These are phyloP conservation scores for Pseudonectria foliicola DNA, from an alignment of 2,329 filamentous ascomycete genomes.

Conservation along the genomic window DNA sequence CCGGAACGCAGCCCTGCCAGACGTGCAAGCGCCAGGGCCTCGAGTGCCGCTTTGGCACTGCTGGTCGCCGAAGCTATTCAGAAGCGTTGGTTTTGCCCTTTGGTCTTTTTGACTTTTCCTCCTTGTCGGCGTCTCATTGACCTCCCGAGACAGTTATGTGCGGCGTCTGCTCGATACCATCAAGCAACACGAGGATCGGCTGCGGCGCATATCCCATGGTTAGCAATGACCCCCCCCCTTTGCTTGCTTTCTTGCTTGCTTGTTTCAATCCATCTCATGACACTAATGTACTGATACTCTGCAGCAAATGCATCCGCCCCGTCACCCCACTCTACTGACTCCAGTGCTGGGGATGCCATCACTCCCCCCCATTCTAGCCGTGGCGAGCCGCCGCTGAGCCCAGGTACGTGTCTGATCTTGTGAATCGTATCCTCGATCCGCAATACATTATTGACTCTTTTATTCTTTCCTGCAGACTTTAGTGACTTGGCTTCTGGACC, in stretches of 20 bases:
- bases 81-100: slow-evolving; percentile 9
- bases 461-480: background rate
- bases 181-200: slow-evolving; percentile 10
- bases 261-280: background rate
- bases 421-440: background rate
- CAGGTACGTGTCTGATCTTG: slow-evolving; percentile 2
- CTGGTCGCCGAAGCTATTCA: slow-evolving; percentile 14
- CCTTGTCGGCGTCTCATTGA: background rate
- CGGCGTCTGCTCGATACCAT: slow-evolving; percentile 14
- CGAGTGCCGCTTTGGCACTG: slow-evolving; percentile 17
- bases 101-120: background rate
- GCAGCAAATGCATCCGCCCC: background rate
- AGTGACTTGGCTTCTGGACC: slow-evolving; percentile 13
- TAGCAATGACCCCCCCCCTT: too few relatives aligned
- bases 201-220: background rate
- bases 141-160: slow-evolving; percentile 15
- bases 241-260: too few relatives aligned
- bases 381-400: slow-evolving; percentile 1
- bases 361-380: background rate
- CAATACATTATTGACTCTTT: background rate
- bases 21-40: slow-evolving; percentile 17
- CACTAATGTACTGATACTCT: background rate
- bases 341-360: background rate
- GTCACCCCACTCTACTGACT: background rate
- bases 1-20: slow-evolving; percentile 19